These are phyloP conservation scores for Coniochaeta hoffmannii DNA, from an alignment of 2,329 filamentous ascomycete genomes.

Conservation along the genomic window DNA sequence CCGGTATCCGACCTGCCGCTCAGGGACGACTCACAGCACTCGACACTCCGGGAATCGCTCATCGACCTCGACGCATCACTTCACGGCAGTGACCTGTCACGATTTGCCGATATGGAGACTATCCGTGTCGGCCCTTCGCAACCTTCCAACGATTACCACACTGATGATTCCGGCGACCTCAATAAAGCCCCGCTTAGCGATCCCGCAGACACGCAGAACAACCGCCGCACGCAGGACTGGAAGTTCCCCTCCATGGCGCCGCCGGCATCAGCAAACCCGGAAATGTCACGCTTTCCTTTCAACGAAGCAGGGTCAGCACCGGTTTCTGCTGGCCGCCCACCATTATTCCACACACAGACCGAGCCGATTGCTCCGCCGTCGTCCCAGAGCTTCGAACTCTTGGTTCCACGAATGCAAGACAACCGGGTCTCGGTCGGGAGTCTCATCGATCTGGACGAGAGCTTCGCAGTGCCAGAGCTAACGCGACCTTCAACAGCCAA, in stretches of 20 bases:
- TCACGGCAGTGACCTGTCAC: constrained; percentile 45
- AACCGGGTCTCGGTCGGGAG: constrained; percentile 27
- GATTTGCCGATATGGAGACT: constrained; percentile 55
- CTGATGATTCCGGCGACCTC: constrained; percentile 35
- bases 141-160: constrained; percentile 40
- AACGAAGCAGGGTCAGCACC: constrained; percentile 17
- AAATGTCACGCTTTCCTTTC: constrained; percentile 36
- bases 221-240: constrained; percentile 39
- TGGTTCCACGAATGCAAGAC: constrained; percentile 19
- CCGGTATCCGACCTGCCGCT: constrained; percentile 49
- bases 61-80: constrained; percentile 59
- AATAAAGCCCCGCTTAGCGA: constrained; percentile 49
- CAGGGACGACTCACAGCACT: constrained; percentile 45
- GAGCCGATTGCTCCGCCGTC: constrained; percentile 32
- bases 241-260: constrained; percentile 43
- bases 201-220: constrained; percentile 42
- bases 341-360: constrained; percentile 38
- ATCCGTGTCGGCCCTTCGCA: constrained; percentile 43
- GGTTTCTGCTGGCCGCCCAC: constrained; percentile 22
- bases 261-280: constrained; percentile 41
- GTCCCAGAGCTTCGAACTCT: constrained; percentile 28
- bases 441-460: constrained; percentile 27
- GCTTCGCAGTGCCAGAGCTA: constrained; percentile 35
- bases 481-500: constrained; percentile 52
- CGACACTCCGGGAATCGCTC: constrained; percentile 51